phyloP scores from a whole-genome alignment of 257 asterid species.

The Mentha longifolia region DNA sequence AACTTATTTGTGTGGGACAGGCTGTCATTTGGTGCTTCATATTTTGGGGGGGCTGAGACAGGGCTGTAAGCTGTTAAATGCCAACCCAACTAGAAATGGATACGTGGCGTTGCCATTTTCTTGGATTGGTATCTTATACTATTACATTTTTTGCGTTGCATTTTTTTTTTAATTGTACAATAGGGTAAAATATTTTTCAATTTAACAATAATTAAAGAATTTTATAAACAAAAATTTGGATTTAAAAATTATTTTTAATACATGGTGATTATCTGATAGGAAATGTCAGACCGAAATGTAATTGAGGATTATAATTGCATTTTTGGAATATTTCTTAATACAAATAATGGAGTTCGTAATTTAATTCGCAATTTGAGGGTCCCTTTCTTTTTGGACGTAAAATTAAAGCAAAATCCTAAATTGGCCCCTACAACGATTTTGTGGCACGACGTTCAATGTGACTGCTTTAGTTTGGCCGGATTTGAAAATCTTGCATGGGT shows the following conservation, averaged over 20 bases:
- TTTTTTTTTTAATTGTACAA: too few relatives aligned
- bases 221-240: too few relatives aligned
- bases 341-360: background rate
- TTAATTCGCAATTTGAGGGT: constrained; percentile 23
- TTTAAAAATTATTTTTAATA: too few relatives aligned
- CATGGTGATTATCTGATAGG: too few relatives aligned
- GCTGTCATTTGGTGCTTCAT: constrained; percentile 34
- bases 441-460: constrained; percentile 31
- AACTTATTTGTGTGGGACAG: constrained; percentile 1
- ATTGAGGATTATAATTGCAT: too few relatives aligned
- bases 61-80: constrained; percentile 31
- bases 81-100: constrained; percentile 34
- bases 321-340: background rate
- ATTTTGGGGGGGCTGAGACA: constrained; percentile 33
- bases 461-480: constrained; percentile 24
- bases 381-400: constrained; percentile 38
- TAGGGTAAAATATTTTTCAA: too few relatives aligned
- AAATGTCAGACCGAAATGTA: too few relatives aligned
- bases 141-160: too few relatives aligned
- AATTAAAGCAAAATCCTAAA: constrained; percentile 18
- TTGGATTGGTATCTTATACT: background rate
- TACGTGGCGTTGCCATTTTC: background rate
- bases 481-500: constrained; percentile 29
- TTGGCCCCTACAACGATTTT: constrained; percentile 58
- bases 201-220: too few relatives aligned